Percentiles rank a stretch among this genome's conserved stretches.
Conservation (phyloP, 768 basidiomycete genomes). For the Clitopilus hobsonii region DNA sequence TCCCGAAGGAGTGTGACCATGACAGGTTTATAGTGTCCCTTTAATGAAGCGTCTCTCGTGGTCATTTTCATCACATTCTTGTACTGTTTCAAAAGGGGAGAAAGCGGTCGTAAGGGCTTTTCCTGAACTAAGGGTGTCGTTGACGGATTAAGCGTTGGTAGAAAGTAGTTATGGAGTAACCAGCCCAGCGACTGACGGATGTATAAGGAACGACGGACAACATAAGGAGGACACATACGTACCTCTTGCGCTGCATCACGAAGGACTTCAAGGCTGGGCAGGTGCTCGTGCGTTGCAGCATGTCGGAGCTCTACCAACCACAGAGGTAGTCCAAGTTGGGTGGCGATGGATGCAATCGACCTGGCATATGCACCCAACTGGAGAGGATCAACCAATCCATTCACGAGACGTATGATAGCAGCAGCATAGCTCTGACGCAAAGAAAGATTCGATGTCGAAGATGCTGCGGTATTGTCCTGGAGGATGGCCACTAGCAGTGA, state of each 20-base stretch:
- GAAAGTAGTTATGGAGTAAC: slow-evolving; percentile 82
- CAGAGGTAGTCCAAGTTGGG: slow-evolving; percentile 77
- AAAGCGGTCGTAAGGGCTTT: slow-evolving; percentile 47
- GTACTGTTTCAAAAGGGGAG: slow-evolving; percentile 70
- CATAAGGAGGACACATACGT: slow-evolving; percentile 2
- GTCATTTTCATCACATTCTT: slow-evolving; percentile 62
- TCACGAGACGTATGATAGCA: slow-evolving; percentile 85
- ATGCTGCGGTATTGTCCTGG: slow-evolving; percentile 38
- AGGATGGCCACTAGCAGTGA: slow-evolving; percentile 56
- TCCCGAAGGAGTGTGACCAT: slow-evolving; percentile 50
- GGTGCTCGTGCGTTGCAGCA: slow-evolving; percentile 92
- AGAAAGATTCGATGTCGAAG: slow-evolving; percentile 33
- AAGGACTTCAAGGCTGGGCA: slow-evolving; percentile 79
- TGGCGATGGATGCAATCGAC: slow-evolving; percentile 85
- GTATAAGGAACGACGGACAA: background rate
- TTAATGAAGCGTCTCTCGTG: slow-evolving; percentile 61
- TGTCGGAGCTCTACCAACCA: slow-evolving; percentile 94
- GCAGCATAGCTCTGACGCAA: slow-evolving; percentile 77
- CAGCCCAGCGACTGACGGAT: slow-evolving; percentile 66
- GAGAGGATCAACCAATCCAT: slow-evolving; percentile 91
- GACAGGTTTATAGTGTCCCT: slow-evolving; percentile 42
- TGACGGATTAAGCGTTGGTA: slow-evolving; percentile 64
- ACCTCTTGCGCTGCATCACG: slow-evolving; percentile 76
- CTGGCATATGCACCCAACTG: slow-evolving; percentile 88
- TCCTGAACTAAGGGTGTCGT: slow-evolving; percentile 24